Evolutionary conservation across 257 asterid genomes (phyloP).

Genomic region (Striga asiatica): DNA sequence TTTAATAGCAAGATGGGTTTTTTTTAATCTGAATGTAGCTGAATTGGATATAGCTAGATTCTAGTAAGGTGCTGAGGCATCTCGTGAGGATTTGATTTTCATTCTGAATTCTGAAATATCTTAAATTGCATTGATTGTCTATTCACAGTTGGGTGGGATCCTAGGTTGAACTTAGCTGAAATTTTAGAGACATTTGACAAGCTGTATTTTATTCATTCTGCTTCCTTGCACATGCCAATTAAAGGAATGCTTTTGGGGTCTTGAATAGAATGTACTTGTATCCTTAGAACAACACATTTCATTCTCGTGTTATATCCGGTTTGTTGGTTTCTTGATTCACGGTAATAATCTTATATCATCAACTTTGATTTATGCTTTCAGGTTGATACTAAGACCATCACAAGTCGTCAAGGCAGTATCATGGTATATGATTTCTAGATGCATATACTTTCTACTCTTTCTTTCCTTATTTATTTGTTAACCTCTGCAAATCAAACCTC

Average conservation of each 20-base stretch:
- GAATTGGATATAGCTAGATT: background rate
- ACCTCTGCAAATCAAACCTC: background rate
- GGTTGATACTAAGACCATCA: constrained; percentile 8
- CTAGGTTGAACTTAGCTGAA: background rate
- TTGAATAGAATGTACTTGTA: background rate
- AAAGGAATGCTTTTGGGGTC: background rate
- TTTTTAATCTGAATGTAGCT: background rate
- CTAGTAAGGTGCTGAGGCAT: background rate
- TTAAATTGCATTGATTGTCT: background rate
- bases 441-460: background rate
- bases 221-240: background rate
- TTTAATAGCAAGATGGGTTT: no score
- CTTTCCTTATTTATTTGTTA: background rate
- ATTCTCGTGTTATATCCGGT: constrained; percentile 1
- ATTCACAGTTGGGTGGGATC: background rate
- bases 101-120: background rate
- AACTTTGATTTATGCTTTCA: constrained; percentile 10
- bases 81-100: background rate
- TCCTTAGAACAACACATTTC: background rate
- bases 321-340: background rate
- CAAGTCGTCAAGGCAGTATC: constrained; percentile 4
- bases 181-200: background rate
- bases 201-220: background rate
- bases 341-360: background rate
- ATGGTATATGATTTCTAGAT: constrained; percentile 22